phyloP scores from a whole-genome alignment of 2,329 filamentous ascomycete species.

The Aspergillus ochraceoroseus region DNA sequence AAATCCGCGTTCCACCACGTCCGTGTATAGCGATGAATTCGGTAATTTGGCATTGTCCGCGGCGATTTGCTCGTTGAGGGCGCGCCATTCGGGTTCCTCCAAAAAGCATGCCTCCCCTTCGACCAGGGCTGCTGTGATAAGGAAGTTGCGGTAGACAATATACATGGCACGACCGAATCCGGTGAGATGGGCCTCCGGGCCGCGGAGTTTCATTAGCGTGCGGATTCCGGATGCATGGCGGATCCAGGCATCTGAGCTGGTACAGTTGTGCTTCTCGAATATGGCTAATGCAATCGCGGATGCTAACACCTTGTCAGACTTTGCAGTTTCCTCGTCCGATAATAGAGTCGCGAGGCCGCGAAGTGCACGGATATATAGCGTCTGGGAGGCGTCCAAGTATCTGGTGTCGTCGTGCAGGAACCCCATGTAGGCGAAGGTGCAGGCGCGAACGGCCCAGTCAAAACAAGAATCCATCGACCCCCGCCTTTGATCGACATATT shows the following conservation, averaged over 20 bases:
- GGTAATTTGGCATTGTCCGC: conserved; percentile 27
- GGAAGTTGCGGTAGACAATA: conserved; percentile 34
- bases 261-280: conserved; percentile 38
- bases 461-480: conserved; percentile 19
- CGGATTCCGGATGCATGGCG: conserved; percentile 36
- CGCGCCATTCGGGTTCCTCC: conserved; percentile 34
- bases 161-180: conserved; percentile 36
- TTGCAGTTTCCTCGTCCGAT: conserved; percentile 25
- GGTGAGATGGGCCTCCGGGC: conserved; percentile 29
- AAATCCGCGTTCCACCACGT: conserved; percentile 30
- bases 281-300: conserved; percentile 35
- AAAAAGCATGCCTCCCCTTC: conserved; percentile 35
- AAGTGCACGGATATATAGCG: conserved; percentile 29
- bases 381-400: conserved; percentile 25
- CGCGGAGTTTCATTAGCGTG: conserved; percentile 34
- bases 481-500: conserved; percentile 23
- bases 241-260: conserved; percentile 36
- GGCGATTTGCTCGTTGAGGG: conserved; percentile 28
- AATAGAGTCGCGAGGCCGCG: conserved; percentile 27
- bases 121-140: conserved; percentile 34
- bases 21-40: conserved; percentile 28
- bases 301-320: conserved; percentile 33
- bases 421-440: conserved; percentile 20
- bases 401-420: conserved; percentile 21
- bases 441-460: conserved; percentile 24